phyloP scores from a whole-genome alignment of 2,329 filamentous ascomycete species.

The Aspergillus spinulosporus region DNA sequence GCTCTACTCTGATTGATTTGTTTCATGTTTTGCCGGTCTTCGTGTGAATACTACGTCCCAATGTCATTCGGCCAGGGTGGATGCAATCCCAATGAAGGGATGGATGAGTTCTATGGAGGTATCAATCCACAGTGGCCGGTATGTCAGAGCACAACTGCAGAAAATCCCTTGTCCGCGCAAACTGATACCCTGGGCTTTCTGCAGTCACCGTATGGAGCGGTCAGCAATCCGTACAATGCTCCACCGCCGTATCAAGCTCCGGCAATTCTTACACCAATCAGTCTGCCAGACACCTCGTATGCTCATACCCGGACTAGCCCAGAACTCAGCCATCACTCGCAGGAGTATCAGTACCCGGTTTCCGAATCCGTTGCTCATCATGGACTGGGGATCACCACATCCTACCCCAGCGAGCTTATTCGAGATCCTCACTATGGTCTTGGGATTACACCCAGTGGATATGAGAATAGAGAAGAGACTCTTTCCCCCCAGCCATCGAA shows the following conservation, averaged over 20 bases:
- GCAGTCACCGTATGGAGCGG: conserved; percentile 30
- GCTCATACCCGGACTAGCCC: conserved; percentile 35
- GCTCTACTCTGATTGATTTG: conserved; percentile 22
- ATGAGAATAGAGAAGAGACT: conserved; percentile 23
- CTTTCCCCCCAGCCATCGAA: conserved; percentile 28
- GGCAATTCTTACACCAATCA: conserved; percentile 41
- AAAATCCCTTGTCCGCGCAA: conserved; percentile 6
- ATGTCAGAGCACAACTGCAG: conserved; percentile 19
- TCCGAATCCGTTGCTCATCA: conserved; percentile 33
- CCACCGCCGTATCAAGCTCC: conserved; percentile 29
- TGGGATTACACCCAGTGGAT: conserved; percentile 27
- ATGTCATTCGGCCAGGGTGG: conserved; percentile 32
- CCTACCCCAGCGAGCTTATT: conserved; percentile 35
- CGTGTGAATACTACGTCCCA: conserved; percentile 21
- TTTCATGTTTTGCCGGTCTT: conserved; percentile 30
- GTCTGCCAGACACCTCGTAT: conserved; percentile 39
- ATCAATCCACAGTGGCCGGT: conserved; percentile 35
- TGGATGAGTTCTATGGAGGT: conserved; percentile 32
- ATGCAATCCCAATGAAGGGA: conserved; percentile 27
- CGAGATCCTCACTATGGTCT: conserved; percentile 30
- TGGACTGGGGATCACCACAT: conserved; percentile 41
- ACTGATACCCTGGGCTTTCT: conserved; percentile 13
- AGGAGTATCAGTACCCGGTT: conserved; percentile 39
- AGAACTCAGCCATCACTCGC: conserved; percentile 39
- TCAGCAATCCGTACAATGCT: conserved; percentile 36